Evolutionary conservation across 805 yeast genomes (phyloP), one percentile per base, ranked within the genome.

Genomic region (Metschnikowia continentalis): DNA sequence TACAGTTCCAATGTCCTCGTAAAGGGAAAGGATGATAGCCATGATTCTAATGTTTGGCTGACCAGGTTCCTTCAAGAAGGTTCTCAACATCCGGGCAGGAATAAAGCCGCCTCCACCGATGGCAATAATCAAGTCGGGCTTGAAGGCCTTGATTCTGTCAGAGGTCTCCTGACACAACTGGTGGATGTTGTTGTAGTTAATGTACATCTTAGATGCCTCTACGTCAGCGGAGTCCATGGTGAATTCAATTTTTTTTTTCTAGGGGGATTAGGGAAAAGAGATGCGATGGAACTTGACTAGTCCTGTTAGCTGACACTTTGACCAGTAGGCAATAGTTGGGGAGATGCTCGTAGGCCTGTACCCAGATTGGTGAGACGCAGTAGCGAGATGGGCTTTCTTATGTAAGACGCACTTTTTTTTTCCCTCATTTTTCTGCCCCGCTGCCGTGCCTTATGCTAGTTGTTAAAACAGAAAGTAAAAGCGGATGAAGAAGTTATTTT

Each of bases 71-170:
- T 91, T 92, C 59, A 92, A 76, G 70, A 92, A 94, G 1, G 98
- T 84, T 69, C 99, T 83, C 67, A 92, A 78, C 71, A 94, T 94
- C 68, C 99, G 83, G 7, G 99, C 97, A 26, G 98, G 99, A 52
- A 92, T 94, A 69, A 92, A 89, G 1, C 98, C 99, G 66, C 99
- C 96, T 61, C 96, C 96, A 64, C 96, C 99, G 63, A 92, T 90
- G 59, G 98, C 97, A 55, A 92, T 88, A 71, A 64, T 83, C 87
- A 38, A 81, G 71, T 46, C 64, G 40, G 70, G 56, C 72, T 64
- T 62, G 68, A 59, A 59, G 52, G 67, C 74, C 61, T 75, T 69
- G 60, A 85, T 76, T 48, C 72, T 67, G 36, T 66, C 74, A 10
- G 89, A 88, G 13, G 81, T 74, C 63, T 80, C 77, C 70, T 86